Percentiles rank a stretch among this genome's conserved stretches.
These are phyloP conservation scores for Umbelopsis sp. DNA, from an alignment of 192 early-diverging fungal species.

Conservation along the genomic window DNA sequence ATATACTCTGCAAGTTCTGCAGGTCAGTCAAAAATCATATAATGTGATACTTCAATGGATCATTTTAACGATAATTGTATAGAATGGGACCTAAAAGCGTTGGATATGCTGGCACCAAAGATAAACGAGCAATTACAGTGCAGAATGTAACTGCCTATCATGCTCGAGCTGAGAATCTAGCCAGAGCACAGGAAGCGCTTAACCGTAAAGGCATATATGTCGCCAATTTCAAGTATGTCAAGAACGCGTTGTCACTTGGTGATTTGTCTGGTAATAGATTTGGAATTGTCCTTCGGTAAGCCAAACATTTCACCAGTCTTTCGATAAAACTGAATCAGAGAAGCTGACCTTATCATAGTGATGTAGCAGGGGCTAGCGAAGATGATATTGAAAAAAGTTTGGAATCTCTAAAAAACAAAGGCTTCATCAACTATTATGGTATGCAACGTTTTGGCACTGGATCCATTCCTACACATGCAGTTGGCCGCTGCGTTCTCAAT, in stretches of 20 bases:
- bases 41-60: background rate
- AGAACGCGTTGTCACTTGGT: constrained; percentile 67
- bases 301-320: constrained; percentile 1
- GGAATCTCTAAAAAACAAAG: constrained; percentile 64
- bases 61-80: background rate
- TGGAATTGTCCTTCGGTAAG: constrained; percentile 74
- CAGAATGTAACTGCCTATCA: constrained; percentile 78
- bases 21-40: background rate
- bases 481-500: constrained; percentile 77
- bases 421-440: constrained; percentile 98
- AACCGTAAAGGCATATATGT: constrained; percentile 57
- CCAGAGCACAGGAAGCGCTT: constrained; percentile 49
- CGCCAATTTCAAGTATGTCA: constrained; percentile 71
- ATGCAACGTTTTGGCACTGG: constrained; percentile 98
- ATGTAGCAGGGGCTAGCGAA: constrained; percentile 53
- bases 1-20: constrained; percentile 55
- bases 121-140: constrained; percentile 87
- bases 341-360: constrained; percentile 32
- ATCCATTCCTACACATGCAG: constrained; percentile 74
- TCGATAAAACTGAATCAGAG: background rate
- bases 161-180: constrained; percentile 59
- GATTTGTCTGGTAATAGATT: constrained; percentile 92
- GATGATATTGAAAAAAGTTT: constrained; percentile 59
- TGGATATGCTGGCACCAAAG: constrained; percentile 93
- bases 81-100: constrained; percentile 59